Percentiles rank a stretch among this genome's conserved stretches.
Evolutionary conservation across 1,139 yeast genomes (phyloP).

Genomic region (Geotrichum reessii): DNA sequence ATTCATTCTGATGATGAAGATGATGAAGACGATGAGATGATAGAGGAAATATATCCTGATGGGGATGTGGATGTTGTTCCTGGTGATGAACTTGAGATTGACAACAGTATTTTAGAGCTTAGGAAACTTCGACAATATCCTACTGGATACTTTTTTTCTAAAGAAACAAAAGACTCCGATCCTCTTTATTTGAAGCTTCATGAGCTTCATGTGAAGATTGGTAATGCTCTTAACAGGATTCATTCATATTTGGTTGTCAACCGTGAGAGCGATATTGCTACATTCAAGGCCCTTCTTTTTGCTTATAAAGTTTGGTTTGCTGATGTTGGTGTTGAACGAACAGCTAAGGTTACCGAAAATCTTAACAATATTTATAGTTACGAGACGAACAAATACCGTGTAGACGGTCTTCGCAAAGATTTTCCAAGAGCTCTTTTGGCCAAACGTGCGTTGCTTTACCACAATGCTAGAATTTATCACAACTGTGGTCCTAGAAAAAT

Average conservation of each 20-base stretch:
- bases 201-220: conserved; percentile 55
- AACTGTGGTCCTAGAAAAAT: conserved; percentile 74
- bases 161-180: conserved; percentile 39
- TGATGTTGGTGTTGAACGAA: conserved; percentile 72
- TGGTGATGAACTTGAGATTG: conserved; percentile 35
- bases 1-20: conserved; percentile 12
- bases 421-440: conserved; percentile 76
- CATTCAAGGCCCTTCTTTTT: conserved; percentile 60
- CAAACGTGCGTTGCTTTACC: conserved; percentile 70
- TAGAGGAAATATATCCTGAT: conserved; percentile 40
- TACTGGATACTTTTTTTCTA: conserved; percentile 48
- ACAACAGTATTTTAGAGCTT: conserved; percentile 31
- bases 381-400: conserved; percentile 44
- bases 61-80: conserved; percentile 28
- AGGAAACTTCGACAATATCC: conserved; percentile 35
- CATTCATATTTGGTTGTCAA: conserved; percentile 46
- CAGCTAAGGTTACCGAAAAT: conserved; percentile 52
- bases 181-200: conserved; percentile 59
- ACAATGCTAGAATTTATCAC: conserved; percentile 65
- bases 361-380: conserved; percentile 43
- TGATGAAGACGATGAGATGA: conserved; percentile 3
- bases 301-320: conserved; percentile 76
- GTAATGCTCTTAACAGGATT: conserved; percentile 60
- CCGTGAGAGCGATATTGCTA: conserved; percentile 62
- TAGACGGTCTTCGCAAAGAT: conserved; percentile 57